A percentile compares a stretch with the other conserved stretches of the same genome.
phyloP scores from a whole-genome alignment of 148 eudicot species.

The Chenopodium album region DNA sequence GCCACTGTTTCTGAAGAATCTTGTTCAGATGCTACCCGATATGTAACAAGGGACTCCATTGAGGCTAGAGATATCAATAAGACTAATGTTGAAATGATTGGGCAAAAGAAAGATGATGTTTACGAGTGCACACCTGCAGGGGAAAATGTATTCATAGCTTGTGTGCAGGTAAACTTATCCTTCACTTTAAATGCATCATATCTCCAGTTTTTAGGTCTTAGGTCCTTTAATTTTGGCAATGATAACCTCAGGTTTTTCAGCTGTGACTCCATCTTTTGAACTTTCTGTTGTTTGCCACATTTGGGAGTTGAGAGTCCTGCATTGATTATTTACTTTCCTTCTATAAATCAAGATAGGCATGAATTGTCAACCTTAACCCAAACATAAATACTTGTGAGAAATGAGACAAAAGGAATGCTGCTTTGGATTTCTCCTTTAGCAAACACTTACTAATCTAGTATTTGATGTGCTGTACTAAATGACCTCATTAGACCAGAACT shows the following conservation, averaged over 20 bases:
- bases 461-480: neutral
- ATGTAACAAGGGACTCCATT: constrained; percentile 15
- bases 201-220: neutral
- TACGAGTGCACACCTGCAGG: constrained; percentile 20
- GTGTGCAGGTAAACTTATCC: constrained; percentile 16
- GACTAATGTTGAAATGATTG: constrained; percentile 18
- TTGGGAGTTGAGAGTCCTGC: too few species aligned
- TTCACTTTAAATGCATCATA: constrained; percentile 14
- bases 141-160: constrained; percentile 10
- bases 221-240: neutral
- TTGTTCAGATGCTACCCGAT: constrained; percentile 31
- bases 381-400: neutral
- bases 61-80: constrained; percentile 18
- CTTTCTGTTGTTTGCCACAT: neutral
- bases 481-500: neutral
- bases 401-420: neutral
- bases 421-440: neutral
- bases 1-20: constrained; percentile 31
- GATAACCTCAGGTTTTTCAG: neutral
- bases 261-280: neutral
- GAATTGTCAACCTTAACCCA: neutral
- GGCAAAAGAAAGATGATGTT: constrained; percentile 12
- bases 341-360: too few species aligned
- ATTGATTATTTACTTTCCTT: neutral
- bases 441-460: neutral